Conservation (phyloP, 352 stramenopile species). For the Plasmopara muralis region DNA sequence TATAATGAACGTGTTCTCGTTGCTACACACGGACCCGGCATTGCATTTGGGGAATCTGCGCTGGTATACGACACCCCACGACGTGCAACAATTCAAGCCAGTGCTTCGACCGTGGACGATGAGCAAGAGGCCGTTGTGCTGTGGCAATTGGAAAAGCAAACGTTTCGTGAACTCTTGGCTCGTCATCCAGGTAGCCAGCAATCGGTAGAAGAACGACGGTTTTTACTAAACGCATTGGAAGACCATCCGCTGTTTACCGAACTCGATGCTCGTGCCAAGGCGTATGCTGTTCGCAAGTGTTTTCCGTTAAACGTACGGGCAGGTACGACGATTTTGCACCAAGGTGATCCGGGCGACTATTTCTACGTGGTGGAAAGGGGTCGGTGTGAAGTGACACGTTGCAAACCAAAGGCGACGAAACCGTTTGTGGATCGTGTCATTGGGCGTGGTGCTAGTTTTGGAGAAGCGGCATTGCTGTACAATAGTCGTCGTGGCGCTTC, state of each 20-base stretch:
- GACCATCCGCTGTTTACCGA: conserved; percentile 73
- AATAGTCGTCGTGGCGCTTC: conserved; percentile 92
- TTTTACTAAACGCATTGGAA: conserved; percentile 59
- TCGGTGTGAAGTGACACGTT: conserved; percentile 64
- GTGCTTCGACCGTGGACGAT: background rate
- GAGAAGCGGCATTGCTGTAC: conserved; percentile 95
- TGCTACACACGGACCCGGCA: conserved; percentile 69
- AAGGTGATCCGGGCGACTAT: conserved; percentile 80
- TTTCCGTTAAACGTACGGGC: conserved; percentile 63
- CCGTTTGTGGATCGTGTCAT: conserved; percentile 69
- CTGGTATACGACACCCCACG: conserved; percentile 82
- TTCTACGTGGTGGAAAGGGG: conserved; percentile 81
- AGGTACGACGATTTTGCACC: conserved; percentile 58
- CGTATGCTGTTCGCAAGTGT: conserved; percentile 73
- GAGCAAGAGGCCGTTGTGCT: conserved; percentile 32
- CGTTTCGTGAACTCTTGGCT: conserved; percentile 55
- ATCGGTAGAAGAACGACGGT: conserved; percentile 69
- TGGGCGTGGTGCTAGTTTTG: conserved; percentile 80
- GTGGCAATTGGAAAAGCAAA: conserved; percentile 68
- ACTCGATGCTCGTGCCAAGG: conserved; percentile 69
- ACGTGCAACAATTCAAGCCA: conserved; percentile 55
- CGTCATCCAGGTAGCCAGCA: conserved; percentile 63
- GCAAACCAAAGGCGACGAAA: conserved; percentile 45
- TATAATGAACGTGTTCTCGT: conserved; percentile 69
- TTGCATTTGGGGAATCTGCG: conserved; percentile 75